Conservation (phyloP, 2,329 filamentous ascomycete species). For the Pezicula carpinea region DNA sequence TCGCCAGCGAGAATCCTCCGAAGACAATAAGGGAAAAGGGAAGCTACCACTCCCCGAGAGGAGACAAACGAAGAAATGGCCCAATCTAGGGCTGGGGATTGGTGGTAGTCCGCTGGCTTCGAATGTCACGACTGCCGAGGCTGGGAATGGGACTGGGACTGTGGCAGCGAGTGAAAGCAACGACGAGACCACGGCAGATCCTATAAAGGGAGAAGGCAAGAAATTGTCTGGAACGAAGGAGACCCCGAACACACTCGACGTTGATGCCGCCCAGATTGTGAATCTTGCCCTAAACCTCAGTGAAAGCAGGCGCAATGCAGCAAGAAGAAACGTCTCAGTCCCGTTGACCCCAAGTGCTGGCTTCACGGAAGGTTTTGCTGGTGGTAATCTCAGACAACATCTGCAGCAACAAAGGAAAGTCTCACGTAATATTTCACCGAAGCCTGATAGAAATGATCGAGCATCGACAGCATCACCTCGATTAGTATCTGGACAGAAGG, state of each 20-base stretch:
- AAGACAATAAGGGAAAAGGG: conserved; percentile 23
- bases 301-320: conserved; percentile 68
- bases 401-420: conserved; percentile 65
- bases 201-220: conserved; percentile 2
- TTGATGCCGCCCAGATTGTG: conserved; percentile 85
- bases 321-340: conserved; percentile 45
- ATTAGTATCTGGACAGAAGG: conserved; percentile 35
- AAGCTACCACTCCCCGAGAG: conserved; percentile 15
- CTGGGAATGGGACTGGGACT: conserved; percentile 2
- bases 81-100: conserved; percentile 16
- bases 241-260: conserved; percentile 42
- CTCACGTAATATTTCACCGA: conserved; percentile 58
- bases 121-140: conserved; percentile 15
- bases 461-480: conserved; percentile 31
- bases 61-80: conserved; percentile 18
- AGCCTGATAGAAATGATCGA: conserved; percentile 37
- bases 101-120: conserved; percentile 22
- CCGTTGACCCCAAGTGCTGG: conserved; percentile 40
- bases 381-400: conserved; percentile 61
- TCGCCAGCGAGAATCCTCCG: conserved; percentile 13
- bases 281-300: conserved; percentile 87
- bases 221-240: conserved; percentile 4
- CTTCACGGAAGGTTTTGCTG: conserved; percentile 43
- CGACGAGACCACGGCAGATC: conserved; percentile 1
- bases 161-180: not conserved